phyloP scores from a whole-genome alignment of 768 basidiomycete genomes.

The Phylloporus sp. region DNA sequence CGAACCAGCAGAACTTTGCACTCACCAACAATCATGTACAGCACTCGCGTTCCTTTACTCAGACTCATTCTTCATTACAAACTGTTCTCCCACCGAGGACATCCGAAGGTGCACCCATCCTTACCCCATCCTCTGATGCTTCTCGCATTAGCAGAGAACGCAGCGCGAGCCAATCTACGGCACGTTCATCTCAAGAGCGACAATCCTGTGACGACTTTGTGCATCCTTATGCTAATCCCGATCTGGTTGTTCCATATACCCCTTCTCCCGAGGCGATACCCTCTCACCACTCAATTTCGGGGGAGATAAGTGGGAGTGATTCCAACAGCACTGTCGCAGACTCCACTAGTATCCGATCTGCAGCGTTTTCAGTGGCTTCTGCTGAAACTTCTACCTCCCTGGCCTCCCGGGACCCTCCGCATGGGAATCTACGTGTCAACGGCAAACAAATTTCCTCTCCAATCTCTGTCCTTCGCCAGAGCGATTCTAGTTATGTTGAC shows the following conservation, averaged over 20 bases:
- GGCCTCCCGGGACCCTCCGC: slow-evolving; percentile 16
- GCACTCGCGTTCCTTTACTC: slow-evolving; percentile 6
- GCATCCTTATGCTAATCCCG: slow-evolving; percentile 83
- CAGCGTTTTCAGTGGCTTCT: slow-evolving; percentile 31
- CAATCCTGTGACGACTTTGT: slow-evolving; percentile 33
- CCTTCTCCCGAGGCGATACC: slow-evolving; percentile 28
- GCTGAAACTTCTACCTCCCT: slow-evolving; percentile 34
- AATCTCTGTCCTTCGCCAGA: slow-evolving; percentile 37
- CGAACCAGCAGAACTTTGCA: slow-evolving; percentile 40
- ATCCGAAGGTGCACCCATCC: neutral
- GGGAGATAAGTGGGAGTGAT: slow-evolving; percentile 42
- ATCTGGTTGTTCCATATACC: slow-evolving; percentile 45
- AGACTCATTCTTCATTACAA: slow-evolving; percentile 4
- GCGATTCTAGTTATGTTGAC: slow-evolving; percentile 26
- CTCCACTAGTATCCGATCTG: slow-evolving; percentile 37
- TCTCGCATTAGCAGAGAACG: slow-evolving; percentile 8
- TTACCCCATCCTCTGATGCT: slow-evolving; percentile 12
- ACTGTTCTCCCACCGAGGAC: neutral
- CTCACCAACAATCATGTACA: slow-evolving; percentile 19
- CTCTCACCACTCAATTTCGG: slow-evolving; percentile 27
- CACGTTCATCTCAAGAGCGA: slow-evolving; percentile 35
- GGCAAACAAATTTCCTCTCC: slow-evolving; percentile 58
- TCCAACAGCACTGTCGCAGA: slow-evolving; percentile 53
- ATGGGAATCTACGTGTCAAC: slow-evolving; percentile 30
- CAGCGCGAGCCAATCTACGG: slow-evolving; percentile 15